Base-by-base conservation (phyloP, 176 grass and related monocot genomes). In the Carex pumila region DNA sequence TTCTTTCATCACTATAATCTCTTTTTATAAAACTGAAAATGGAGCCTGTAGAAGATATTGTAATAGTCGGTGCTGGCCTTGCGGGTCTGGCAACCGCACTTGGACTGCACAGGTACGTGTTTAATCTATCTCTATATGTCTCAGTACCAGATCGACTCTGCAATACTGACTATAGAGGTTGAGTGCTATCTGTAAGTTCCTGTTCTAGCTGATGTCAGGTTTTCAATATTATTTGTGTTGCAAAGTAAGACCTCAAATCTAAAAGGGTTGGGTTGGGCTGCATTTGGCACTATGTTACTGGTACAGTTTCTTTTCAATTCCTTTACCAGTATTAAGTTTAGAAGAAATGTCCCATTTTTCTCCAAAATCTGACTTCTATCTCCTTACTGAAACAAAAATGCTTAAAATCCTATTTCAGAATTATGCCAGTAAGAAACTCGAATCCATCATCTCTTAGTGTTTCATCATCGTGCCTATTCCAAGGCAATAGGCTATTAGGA, bases 41-140 rank as follows among this genome's bases (percentile, higher is more conserved):
- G 86, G 86, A 82, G 17, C 5, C 25, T 39, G 54, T 54, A 39
- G 88, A 88, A 69, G 85, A 87, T 31, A 79, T 97, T 80, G 87
- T 94, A 21, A 74, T 97, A 64, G 84, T 89, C 0, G 94, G 94
- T 69, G 90, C 92, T 34, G 94, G 92, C 0, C 22, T 92, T 1
- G 87, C 88, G 8, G 92, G 94, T 4, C 92, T 97, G n/a, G 90
- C 94, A 12, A 36, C 56, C 9, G 88, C 94, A 1, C 81, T 97
- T 18, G 92, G 94, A 12, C 87, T 97, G 18, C 85, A 94, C 36
- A 88, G 89, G 91, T 91, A 55, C 19, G 69, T 12, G 89, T 86
- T 43, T 65, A 52, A 58, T 15, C n/a, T 74, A 53, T 52, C 21
- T 74, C 45, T 74, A 11, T 57, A 54, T 71, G 8, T 76, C 49